Base-by-base conservation (phyloP, 2,329 filamentous ascomycete genomes). In the Aspergillus niger region DNA sequence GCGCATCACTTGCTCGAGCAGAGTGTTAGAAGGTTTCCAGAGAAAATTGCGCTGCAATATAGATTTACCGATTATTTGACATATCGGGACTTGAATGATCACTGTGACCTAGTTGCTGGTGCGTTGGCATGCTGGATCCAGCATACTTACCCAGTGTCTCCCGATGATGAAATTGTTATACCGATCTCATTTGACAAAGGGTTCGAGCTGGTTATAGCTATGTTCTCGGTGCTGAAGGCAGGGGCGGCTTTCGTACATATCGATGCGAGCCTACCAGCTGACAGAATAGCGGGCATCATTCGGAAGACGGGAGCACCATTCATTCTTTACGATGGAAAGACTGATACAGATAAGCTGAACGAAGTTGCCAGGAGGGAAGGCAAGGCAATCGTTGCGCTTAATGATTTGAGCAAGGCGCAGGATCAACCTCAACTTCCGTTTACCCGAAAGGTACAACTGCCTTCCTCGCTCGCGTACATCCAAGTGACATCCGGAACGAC, bases 401-500 rank as follows among this genome's bases (percentile, higher is more conserved):
- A 26, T 15, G 55, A 38, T 5, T 17, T 39, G 44, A 20, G 1
- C 13, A 32, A 2, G 6, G 17, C 13, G 8, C 30, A 43, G 13
- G 20, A 15, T 24, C n/a, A n/a, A 10, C 15, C 8, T 8, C 20
- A n/a, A 5, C 17, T 28, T 4, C 30, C 17, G 11, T 13, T n/a
- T 17, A 38, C 2, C 17, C 17, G 32, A 5, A 39, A 8, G 2
- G 13, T 22, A 8, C 41, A 44, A 26, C 50, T 15, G 1, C 20
- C 20, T 0, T 49, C 47, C 2, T 49, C 47, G 15, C 36, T 59
- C 3, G 58, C 58, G 1, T 59, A 50, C n/a, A 32, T 59, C 3
- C 32, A 55, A 7, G 48, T 39, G 24, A 59, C 58, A 5, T 59
- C 58, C 0, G 58, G 58, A 11, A 41, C 51, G 4, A 59, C 58